A percentile compares a stretch with the other conserved stretches of the same genome.
phyloP scores from a whole-genome alignment of 768 basidiomycete genomes.

The Grammothele lineata region DNA sequence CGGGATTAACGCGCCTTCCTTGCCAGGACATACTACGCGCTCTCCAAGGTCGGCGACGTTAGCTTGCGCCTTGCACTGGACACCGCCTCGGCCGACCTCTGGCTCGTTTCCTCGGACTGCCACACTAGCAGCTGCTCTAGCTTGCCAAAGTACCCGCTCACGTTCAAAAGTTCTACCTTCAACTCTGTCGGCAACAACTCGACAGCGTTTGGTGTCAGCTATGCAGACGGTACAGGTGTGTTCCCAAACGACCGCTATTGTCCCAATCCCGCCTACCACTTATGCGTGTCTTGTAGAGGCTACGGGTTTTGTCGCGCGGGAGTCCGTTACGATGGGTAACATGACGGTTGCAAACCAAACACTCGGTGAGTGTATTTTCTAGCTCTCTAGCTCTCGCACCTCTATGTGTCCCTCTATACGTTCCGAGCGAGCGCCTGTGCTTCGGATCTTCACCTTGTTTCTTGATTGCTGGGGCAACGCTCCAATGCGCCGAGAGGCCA shows the following conservation, averaged over 20 bases:
- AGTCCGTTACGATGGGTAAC: conserved; percentile 57
- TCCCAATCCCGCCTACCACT: too few species aligned
- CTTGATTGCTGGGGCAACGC: too few species aligned
- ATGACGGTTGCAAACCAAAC: conserved; percentile 57
- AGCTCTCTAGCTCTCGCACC: too few species aligned
- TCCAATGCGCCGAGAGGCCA: too few species aligned
- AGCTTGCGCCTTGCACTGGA: conserved; percentile 69
- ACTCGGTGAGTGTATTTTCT: conserved; percentile 54
- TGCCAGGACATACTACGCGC: conserved; percentile 63
- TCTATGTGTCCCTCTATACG: too few species aligned
- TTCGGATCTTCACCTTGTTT: too few species aligned
- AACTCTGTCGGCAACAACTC: conserved; percentile 53
- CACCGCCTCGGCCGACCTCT: conserved; percentile 71
- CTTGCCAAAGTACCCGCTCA: conserved; percentile 68
- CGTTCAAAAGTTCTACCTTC: conserved; percentile 64
- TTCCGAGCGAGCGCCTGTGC: too few species aligned
- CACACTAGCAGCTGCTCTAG: conserved; percentile 55
- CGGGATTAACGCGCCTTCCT: too few species aligned
- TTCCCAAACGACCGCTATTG: too few species aligned
- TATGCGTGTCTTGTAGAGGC: conserved; percentile 42
- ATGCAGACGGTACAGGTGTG: conserved; percentile 69
- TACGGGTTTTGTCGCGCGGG: conserved; percentile 67
- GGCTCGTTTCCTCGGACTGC: conserved; percentile 67
- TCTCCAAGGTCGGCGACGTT: conserved; percentile 57
- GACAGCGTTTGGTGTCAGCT: conserved; percentile 55